A percentile compares a stretch with the other conserved stretches of the same genome.
phyloP scores from a whole-genome alignment of 2,329 filamentous ascomycete species.

The Pseudocercospora cruenta region DNA sequence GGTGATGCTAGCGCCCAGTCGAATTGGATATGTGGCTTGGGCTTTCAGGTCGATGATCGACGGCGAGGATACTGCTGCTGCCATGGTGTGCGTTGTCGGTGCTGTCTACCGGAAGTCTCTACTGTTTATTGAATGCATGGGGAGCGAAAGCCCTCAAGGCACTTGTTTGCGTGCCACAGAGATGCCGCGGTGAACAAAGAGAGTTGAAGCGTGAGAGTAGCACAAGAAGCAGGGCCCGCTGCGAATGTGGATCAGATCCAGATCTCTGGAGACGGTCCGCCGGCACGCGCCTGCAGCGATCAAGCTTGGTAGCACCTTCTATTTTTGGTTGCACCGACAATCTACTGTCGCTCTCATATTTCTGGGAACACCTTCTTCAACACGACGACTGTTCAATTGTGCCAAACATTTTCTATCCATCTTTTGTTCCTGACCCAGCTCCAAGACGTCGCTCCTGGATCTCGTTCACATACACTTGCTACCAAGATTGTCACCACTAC shows the following conservation, averaged over 20 bases:
- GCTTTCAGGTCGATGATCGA: constrained; percentile 33
- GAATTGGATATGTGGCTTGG: constrained; percentile 33
- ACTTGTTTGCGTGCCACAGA: constrained; percentile 9
- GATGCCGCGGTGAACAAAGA: constrained; percentile 2
- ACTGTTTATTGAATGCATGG: not conserved
- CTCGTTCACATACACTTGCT: not conserved
- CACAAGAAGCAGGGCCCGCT: not conserved
- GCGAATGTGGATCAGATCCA: not conserved
- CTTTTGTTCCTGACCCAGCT: too few species aligned
- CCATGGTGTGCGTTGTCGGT: constrained; percentile 19
- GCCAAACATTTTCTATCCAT: too few species aligned
- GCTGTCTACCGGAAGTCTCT: not conserved
- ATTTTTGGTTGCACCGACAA: not conserved
- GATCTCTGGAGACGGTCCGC: not conserved
- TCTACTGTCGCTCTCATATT: too few species aligned
- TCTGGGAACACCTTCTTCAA: too few species aligned
- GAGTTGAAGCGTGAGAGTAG: not conserved
- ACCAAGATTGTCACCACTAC: not conserved
- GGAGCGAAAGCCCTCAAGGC: not conserved
- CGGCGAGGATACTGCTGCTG: constrained; percentile 27
- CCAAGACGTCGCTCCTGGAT: not conserved
- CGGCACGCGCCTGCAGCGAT: too few species aligned
- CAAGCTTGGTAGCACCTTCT: not conserved
- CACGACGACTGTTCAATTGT: too few species aligned
- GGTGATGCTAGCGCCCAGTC: constrained; percentile 35